Base-by-base conservation (phyloP, 1,139 yeast species). In the Blastobotrys capitulatus region DNA sequence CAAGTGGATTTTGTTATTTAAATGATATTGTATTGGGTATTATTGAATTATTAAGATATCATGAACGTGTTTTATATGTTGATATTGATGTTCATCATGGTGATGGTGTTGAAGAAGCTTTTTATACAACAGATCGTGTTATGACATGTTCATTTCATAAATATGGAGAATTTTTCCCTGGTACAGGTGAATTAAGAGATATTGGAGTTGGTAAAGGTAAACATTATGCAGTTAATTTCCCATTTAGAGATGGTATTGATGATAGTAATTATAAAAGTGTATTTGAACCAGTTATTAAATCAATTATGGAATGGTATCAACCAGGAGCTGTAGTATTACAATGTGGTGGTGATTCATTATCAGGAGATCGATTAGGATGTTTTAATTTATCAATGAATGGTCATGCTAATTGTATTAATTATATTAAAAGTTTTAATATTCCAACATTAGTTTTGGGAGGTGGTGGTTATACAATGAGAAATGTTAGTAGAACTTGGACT, bases 21-120 rank as follows among this genome's bases (percentile, higher is more conserved):
- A 84, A 84, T 65, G 96, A 87, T 67, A 87, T 87, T 60, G 97
- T 89, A 1, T 73, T 92, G 60, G 95, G 96, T 18, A 90, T 92
- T 53, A 80, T 92, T 59, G 95, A 92, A 66, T 75, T 92, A 55
- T 74, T 92, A 59, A 74, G 97, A 51, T 89, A 88, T 64, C 96
- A 92, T 69, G 95, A 96, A 43, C 77, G 97, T 58, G 97, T 92
- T n/a, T 74, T 92, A 58, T 92, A 92, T 66, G 85, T 92, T 56
- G 98, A 92, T 66, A 92, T 89, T 55, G 98, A 92, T 68, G 88
- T 92, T 20, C 98, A 92, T 66, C 98, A 92, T 63, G 98, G 98
- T 51, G 98, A 92, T 68, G 98, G 97, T 56, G 98, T 92, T 29
- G 97, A 92, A 68, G 97, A 92, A 67, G 97, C 97, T 0, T 92